phyloP scores from a whole-genome alignment of 345 rosid species.

The Populus euphratica region DNA sequence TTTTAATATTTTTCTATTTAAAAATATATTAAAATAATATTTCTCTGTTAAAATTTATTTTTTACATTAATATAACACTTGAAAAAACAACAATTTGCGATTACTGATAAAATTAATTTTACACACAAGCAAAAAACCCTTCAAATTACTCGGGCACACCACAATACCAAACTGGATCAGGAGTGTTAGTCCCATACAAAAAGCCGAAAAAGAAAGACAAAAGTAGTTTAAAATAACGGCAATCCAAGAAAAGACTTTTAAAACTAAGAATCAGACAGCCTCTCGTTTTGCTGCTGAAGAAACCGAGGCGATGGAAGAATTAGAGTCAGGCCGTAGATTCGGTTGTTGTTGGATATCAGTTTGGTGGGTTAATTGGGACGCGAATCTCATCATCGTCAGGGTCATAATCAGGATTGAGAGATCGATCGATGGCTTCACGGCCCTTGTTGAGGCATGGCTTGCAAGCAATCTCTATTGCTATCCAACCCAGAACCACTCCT shows the following conservation, averaged over 20 bases:
- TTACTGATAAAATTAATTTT: too few species aligned
- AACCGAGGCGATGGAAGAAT: not conserved
- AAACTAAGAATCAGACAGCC: not conserved
- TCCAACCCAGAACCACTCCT: slow-evolving; percentile 70
- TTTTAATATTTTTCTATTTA: too few species aligned
- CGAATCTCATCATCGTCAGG: slow-evolving; percentile 52
- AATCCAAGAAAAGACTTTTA: not conserved
- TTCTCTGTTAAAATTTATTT: too few species aligned
- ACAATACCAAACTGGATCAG: too few species aligned
- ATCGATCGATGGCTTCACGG: slow-evolving; percentile 72
- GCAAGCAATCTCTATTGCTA: slow-evolving; percentile 77
- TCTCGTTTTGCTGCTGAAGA: not conserved
- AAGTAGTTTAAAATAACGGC: not conserved
- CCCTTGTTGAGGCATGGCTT: slow-evolving; percentile 75
- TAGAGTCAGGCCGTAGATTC: too few species aligned
- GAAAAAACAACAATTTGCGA: too few species aligned
- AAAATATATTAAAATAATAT: too few species aligned
- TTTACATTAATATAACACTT: too few species aligned
- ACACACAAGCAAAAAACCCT: too few species aligned
- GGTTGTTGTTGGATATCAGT: not conserved
- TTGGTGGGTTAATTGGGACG: slow-evolving; percentile 32
- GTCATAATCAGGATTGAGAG: slow-evolving; percentile 77
- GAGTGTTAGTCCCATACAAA: not conserved
- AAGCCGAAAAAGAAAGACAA: not conserved
- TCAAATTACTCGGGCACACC: too few species aligned